Conservation (phyloP, 164 flowering plant species). For the Piper betle region DNA sequence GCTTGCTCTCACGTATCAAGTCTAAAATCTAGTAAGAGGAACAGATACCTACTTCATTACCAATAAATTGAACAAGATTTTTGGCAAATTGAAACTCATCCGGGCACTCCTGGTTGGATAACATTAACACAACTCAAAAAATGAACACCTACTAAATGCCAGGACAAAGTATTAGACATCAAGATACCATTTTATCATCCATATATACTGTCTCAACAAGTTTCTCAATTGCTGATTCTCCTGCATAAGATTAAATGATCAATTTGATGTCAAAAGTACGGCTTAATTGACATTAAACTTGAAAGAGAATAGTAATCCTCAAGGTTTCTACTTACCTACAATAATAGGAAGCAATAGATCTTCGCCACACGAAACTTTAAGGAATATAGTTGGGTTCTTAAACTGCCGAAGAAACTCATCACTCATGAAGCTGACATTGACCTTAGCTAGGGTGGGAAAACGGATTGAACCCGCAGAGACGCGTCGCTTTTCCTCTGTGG, state of each 20-base stretch:
- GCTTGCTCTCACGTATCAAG: not conserved
- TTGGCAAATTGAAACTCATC: constrained; percentile 43
- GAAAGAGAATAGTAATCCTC: not conserved
- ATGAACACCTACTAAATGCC: not conserved
- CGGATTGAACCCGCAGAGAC: constrained; percentile 16
- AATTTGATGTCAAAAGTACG: not conserved
- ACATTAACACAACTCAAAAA: not conserved
- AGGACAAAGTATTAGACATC: not conserved
- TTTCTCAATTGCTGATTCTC: constrained; percentile 52
- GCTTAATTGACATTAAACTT: not conserved
- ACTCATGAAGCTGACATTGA: constrained; percentile 20
- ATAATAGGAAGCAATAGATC: constrained; percentile 56
- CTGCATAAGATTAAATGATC: constrained; percentile 22
- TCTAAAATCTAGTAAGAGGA: not conserved
- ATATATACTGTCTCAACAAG: constrained; percentile 34
- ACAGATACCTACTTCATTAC: constrained; percentile 40
- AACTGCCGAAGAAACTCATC: constrained; percentile 43
- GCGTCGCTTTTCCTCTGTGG: constrained; percentile 27
- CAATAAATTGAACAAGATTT: constrained; percentile 37
- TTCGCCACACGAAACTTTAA: constrained; percentile 70
- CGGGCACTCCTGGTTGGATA: constrained; percentile 36
- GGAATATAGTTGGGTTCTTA: constrained; percentile 55
- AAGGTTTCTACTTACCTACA: constrained; percentile 38
- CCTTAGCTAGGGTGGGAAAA: constrained; percentile 14
- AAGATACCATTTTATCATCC: constrained; percentile 31